Percentiles rank a stretch among this genome's conserved stretches.
phyloP scores from a whole-genome alignment of 352 stramenopile species.

The Bremia lactucae region DNA sequence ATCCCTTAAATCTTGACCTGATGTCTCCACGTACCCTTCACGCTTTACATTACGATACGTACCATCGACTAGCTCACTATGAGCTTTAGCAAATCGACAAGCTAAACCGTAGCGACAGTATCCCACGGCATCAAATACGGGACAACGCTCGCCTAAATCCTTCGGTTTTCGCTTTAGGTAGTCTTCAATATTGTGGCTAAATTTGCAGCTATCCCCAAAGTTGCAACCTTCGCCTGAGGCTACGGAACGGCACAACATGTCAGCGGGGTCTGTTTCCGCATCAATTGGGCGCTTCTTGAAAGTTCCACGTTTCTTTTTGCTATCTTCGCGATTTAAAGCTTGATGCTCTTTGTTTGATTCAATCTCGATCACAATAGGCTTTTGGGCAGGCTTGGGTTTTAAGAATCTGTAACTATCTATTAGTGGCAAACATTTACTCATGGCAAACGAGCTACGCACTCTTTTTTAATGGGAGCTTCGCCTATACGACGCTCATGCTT shows the following conservation, averaged over 20 bases:
- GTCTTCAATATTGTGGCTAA: conserved; percentile 71
- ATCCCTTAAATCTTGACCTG: conserved; percentile 21
- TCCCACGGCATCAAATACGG: conserved; percentile 68
- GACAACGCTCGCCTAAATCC: conserved; percentile 67
- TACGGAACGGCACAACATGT: conserved; percentile 54
- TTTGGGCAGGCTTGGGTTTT: conserved; percentile 31
- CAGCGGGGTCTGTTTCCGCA: conserved; percentile 43
- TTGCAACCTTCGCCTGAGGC: conserved; percentile 50
- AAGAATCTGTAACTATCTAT: conserved; percentile 8
- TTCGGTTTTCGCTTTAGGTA: conserved; percentile 83
- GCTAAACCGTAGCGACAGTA: conserved; percentile 89
- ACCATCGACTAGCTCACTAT: conserved; percentile 63
- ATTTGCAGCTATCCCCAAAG: conserved; percentile 78
- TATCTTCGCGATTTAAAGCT: conserved; percentile 6
- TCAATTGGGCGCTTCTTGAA: conserved; percentile 84
- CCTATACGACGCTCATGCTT: conserved; percentile 9
- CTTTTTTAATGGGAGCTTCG: conserved; percentile 39
- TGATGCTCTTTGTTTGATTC: conserved; percentile 4
- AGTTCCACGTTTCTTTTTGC: conserved; percentile 42
- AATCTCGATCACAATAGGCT: not conserved
- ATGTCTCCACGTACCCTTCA: conserved; percentile 17
- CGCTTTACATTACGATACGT: conserved; percentile 35
- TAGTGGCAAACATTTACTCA: not conserved
- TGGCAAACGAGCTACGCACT: conserved; percentile 19
- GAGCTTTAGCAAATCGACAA: conserved; percentile 83